Base-by-base conservation (phyloP, 495 filamentous ascomycete genomes). In the Aspergillus taichungensis region DNA sequence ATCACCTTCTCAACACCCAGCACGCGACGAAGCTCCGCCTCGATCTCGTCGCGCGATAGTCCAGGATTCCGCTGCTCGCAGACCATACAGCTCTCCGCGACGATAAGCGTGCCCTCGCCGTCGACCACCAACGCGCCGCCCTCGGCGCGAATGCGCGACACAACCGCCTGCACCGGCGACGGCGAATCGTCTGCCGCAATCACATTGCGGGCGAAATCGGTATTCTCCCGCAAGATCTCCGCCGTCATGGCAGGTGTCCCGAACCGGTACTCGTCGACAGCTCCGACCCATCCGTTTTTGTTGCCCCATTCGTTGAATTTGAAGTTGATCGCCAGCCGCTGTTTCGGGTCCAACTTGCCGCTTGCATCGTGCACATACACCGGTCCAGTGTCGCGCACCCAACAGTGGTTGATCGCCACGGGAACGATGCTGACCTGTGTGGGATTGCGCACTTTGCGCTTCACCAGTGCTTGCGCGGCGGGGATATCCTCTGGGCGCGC, bases 221-320 rank as follows among this genome's bases (percentile, higher is more conserved):
- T 46, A 24, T 61, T 61, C 9, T 61, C 57, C 14, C 43, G 32
- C 3, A 61, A 32, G 9, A 35, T 27, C 8, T 48, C 41, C 6
- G 50, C 43, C 13, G 45, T 39, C 55, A 58, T 47, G 13, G 47
- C 10, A 0, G 57, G 55, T 46, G 50, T 55, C 2, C 30, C 30
- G 7, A 29, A 40, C 3, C 35, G 24, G 14, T 46, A 46, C 10
- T 40, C 35, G 11, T 39, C 36, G 28, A 31, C n/a, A n/a, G n/a
- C 13, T n/a, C 36, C 44, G 6, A 11, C 10, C 30, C 44, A 46
- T 13, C 44, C 44, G 13, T 53, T 58, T 43, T 57, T 60, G 32
- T 49, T 51, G 14, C 56, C 53, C 59, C 59, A 62, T 36, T 59
- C 59, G 37, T 59, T 62, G 41, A 62, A 62, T 0, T 52, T 45